Evolutionary conservation across 1,139 yeast genomes (phyloP).

Genomic region (Candida glucosophila): DNA sequence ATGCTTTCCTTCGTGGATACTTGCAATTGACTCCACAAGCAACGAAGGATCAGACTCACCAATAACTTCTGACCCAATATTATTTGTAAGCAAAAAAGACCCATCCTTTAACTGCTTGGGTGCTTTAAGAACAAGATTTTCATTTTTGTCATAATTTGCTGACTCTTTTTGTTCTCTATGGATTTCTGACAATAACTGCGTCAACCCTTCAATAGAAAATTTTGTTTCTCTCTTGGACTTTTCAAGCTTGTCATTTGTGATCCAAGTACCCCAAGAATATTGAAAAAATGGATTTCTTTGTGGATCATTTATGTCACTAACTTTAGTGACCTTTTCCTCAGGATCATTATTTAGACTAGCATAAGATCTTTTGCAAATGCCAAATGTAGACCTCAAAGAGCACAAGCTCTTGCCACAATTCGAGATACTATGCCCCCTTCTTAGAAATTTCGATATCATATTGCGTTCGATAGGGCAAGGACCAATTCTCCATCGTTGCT

Average conservation of each 20-base stretch:
- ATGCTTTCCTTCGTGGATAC: conserved; percentile 90
- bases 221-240: conserved; percentile 71
- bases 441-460: too few relatives aligned
- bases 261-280: conserved; percentile 95
- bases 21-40: conserved; percentile 61
- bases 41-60: conserved; percentile 35
- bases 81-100: conserved; percentile 36
- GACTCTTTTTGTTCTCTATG: conserved; percentile 17
- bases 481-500: too few relatives aligned
- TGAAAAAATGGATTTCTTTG: conserved; percentile 69
- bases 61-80: conserved; percentile 29
- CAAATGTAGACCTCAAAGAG: background rate
- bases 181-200: conserved; percentile 37
- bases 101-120: conserved; percentile 36
- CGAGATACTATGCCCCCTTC: too few relatives aligned
- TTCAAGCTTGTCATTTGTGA: conserved; percentile 66
- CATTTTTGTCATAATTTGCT: conserved; percentile 15
- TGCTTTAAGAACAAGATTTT: conserved; percentile 15
- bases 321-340: conserved; percentile 37
- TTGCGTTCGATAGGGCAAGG: too few relatives aligned
- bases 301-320: conserved; percentile 58
- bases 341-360: conserved; percentile 15
- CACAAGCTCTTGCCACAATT: too few relatives aligned
- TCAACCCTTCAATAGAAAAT: conserved; percentile 74
- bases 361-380: conserved; percentile 7